Evolutionary conservation across 2,329 filamentous ascomycete genomes (phyloP).

Genomic region (Fusarium graminum): DNA sequence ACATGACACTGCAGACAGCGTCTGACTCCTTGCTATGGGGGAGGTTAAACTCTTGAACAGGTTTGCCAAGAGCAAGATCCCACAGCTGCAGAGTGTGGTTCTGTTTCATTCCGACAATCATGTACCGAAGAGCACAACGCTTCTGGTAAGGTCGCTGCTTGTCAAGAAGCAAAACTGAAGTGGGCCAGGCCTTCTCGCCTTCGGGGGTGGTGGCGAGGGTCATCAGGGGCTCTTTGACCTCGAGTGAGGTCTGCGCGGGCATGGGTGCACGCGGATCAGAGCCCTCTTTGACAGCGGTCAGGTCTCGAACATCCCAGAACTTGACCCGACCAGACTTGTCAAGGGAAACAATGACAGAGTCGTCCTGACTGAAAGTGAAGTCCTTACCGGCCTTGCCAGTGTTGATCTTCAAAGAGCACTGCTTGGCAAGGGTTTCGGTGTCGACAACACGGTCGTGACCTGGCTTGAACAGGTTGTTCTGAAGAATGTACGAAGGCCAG

Average conservation of each 20-base stretch:
- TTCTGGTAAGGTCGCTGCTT: constrained; percentile 95
- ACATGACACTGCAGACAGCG: constrained; percentile 96
- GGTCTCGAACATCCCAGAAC: constrained; percentile 95
- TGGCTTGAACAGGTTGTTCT: constrained; percentile 73
- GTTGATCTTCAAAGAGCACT: constrained; percentile 92
- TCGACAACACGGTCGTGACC: constrained; percentile 79
- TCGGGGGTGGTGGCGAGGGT: constrained; percentile 89
- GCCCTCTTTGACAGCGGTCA: constrained; percentile 69
- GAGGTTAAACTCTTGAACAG: constrained; percentile 96
- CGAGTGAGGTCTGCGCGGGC: constrained; percentile 71
- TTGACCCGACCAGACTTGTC: constrained; percentile 97
- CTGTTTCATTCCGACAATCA: constrained; percentile 98
- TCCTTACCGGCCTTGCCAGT: constrained; percentile 99
- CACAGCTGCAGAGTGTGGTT: constrained; percentile 98
- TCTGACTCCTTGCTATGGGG: constrained; percentile 97
- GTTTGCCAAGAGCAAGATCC: constrained; percentile 95
- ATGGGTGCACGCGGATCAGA: constrained; percentile 64
- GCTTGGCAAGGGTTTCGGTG: constrained; percentile 86
- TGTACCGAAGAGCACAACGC: constrained; percentile 89
- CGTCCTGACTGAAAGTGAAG: constrained; percentile 97
- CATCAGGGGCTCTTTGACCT: constrained; percentile 87
- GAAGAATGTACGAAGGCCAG: constrained; percentile 73
- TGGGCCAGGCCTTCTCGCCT: constrained; percentile 95
- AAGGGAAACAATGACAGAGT: constrained; percentile 91
- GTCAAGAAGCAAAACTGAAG: constrained; percentile 94